Conservation (phyloP, 2,329 filamentous ascomycete species). For the Venturia oleaginea region DNA sequence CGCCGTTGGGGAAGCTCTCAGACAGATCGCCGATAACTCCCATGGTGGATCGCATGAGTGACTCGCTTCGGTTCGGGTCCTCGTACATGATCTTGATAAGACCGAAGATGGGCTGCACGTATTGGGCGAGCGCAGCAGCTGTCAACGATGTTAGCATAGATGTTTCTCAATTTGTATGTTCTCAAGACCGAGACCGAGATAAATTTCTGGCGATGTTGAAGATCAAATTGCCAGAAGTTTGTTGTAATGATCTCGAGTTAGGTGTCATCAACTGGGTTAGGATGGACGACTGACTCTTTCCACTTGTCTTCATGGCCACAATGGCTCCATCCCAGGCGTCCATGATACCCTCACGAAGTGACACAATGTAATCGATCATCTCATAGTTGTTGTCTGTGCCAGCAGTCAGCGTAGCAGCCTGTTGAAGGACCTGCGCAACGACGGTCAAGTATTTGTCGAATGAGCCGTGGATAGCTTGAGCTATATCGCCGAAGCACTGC, state of each 20-base stretch:
- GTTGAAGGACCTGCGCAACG: constrained; percentile 87
- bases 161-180: no score
- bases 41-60: constrained; percentile 87
- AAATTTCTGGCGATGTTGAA: constrained; percentile 19
- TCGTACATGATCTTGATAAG: constrained; percentile 71
- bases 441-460: constrained; percentile 91
- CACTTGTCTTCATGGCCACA: constrained; percentile 78
- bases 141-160: not conserved
- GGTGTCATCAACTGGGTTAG: no score
- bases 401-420: constrained; percentile 75
- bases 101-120: constrained; percentile 77
- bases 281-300: constrained; percentile 39
- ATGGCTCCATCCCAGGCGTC: constrained; percentile 98
- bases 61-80: constrained; percentile 83
- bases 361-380: constrained; percentile 94
- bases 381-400: constrained; percentile 77
- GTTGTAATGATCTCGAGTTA: no score
- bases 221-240: not conserved
- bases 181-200: constrained; percentile 28
- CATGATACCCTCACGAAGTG: constrained; percentile 93
- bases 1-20: constrained; percentile 84
- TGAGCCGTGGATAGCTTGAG: constrained; percentile 80
- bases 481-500: constrained; percentile 96
- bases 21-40: constrained; percentile 94
- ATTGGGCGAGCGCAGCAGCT: constrained; percentile 59